Conservation (phyloP, 1,284 basidiomycete species). For the Mycosarcoma maydis region DNA sequence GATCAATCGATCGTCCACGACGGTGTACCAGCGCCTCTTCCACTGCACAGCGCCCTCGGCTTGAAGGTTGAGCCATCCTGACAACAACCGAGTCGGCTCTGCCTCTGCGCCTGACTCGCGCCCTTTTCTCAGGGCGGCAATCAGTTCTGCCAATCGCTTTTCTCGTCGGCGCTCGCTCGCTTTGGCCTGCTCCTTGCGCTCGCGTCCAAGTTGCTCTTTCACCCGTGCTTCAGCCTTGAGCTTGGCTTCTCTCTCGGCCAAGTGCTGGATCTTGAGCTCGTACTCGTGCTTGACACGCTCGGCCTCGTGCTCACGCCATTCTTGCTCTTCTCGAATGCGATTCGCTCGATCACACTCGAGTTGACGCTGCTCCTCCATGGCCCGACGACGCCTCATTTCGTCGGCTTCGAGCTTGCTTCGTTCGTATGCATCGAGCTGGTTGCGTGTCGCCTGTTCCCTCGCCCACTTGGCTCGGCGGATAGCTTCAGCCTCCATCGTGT, state of each 20-base stretch:
- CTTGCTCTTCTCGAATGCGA: slow-evolving; percentile 12
- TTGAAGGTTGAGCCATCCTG: slow-evolving; percentile 27
- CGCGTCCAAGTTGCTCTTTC: slow-evolving; percentile 6
- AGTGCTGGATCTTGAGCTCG: slow-evolving; percentile 14
- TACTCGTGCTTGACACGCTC: slow-evolving; percentile 22
- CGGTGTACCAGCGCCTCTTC: slow-evolving; percentile 21
- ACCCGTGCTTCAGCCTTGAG: slow-evolving; percentile 17
- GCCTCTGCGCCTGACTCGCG: not conserved
- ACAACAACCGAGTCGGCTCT: not conserved
- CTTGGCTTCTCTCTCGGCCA: slow-evolving; percentile 13
- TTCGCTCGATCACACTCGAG: slow-evolving; percentile 9
- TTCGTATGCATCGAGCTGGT: slow-evolving; percentile 32
- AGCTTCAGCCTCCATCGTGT: slow-evolving; percentile 23
- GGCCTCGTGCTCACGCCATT: slow-evolving; percentile 21
- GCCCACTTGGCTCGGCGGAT: slow-evolving; percentile 29
- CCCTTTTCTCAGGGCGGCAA: not conserved
- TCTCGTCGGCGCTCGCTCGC: not conserved
- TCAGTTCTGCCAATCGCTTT: not conserved
- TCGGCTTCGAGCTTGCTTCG: slow-evolving; percentile 31
- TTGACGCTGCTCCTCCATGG: slow-evolving; percentile 17
- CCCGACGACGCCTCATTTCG: slow-evolving; percentile 15
- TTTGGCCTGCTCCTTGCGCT: slow-evolving; percentile 2
- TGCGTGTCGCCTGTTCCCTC: slow-evolving; percentile 19
- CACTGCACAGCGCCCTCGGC: slow-evolving; percentile 8
- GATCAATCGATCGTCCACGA: not conserved